phyloP scores from a whole-genome alignment of 176 grass and related monocot genomes.

The Lolium rigidum region DNA sequence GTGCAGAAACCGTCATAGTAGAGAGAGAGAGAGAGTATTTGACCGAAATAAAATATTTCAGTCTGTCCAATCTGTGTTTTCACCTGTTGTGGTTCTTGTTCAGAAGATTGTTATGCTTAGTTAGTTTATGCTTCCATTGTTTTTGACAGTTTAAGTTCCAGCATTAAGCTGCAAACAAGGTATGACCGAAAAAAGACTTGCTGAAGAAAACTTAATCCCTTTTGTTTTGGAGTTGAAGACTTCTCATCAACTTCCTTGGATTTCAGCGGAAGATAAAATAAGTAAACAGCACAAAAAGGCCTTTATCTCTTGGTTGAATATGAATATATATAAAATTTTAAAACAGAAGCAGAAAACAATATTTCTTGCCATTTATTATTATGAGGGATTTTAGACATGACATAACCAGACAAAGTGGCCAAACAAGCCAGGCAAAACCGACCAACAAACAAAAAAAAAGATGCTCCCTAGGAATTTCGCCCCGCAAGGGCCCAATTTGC shows the following conservation, averaged over 20 bases:
- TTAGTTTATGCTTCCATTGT: neutral
- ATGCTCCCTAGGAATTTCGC: neutral
- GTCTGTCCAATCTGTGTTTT: neutral
- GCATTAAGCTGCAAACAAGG: slow-evolving; percentile 4
- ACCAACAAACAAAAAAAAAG: slow-evolving; percentile 1
- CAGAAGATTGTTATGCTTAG: neutral
- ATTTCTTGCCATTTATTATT: neutral
- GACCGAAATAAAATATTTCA: neutral
- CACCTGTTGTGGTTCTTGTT: slow-evolving; percentile 15
- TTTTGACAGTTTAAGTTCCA: neutral
- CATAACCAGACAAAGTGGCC: neutral
- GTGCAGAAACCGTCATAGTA: neutral
- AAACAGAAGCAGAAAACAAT: neutral
- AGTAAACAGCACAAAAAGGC: neutral
- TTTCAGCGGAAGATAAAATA: neutral
- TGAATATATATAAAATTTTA: too few relatives aligned
- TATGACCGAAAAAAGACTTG: neutral
- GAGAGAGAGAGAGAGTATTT: slow-evolving; percentile 2
- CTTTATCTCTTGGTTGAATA: neutral
- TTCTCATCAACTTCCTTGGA: neutral
- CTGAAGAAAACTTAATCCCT: neutral
- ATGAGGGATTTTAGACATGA: neutral
- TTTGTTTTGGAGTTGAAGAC: neutral
- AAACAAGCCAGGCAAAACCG: neutral
- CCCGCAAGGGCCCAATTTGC: neutral